These are phyloP conservation scores for Candida coleopterorum DNA, from an alignment of 805 yeast genomes.

Conservation along the genomic window DNA sequence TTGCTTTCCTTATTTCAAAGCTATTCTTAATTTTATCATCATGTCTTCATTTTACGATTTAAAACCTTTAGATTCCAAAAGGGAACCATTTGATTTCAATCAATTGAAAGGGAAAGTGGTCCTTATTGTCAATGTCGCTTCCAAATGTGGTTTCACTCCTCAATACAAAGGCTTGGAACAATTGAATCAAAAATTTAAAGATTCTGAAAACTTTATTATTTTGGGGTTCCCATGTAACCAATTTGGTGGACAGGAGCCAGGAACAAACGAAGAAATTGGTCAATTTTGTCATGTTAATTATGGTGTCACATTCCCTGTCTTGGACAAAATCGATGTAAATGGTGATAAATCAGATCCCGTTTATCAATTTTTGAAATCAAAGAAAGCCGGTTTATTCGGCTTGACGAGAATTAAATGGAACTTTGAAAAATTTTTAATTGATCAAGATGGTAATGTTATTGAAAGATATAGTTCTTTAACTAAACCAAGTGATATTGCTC, in stretches of 20 bases:
- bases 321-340: slow-evolving; percentile 85
- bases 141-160: slow-evolving; percentile 41
- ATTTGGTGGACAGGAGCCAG: slow-evolving; percentile 41
- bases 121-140: slow-evolving; percentile 42
- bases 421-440: slow-evolving; percentile 40
- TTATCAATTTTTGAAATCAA: slow-evolving; percentile 65
- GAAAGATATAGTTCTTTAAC: slow-evolving; percentile 65
- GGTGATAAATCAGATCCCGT: slow-evolving; percentile 80
- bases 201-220: slow-evolving; percentile 27
- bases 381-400: slow-evolving; percentile 46
- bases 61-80: slow-evolving; percentile 34
- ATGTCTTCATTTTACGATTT: slow-evolving; percentile 38
- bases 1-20: not conserved
- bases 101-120: slow-evolving; percentile 44
- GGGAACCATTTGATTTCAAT: slow-evolving; percentile 32
- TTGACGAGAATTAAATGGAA: slow-evolving; percentile 42
- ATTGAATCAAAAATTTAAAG: slow-evolving; percentile 36
- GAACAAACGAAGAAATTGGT: slow-evolving; percentile 53
- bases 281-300: slow-evolving; percentile 73
- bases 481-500: slow-evolving; percentile 28
- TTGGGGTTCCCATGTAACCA: slow-evolving; percentile 45
- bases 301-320: slow-evolving; percentile 87
- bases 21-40: not conserved
- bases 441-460: slow-evolving; percentile 38
- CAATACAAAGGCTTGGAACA: slow-evolving; percentile 40